phyloP scores from a whole-genome alignment of 768 basidiomycete species.

The Lactifluus rugatus region DNA sequence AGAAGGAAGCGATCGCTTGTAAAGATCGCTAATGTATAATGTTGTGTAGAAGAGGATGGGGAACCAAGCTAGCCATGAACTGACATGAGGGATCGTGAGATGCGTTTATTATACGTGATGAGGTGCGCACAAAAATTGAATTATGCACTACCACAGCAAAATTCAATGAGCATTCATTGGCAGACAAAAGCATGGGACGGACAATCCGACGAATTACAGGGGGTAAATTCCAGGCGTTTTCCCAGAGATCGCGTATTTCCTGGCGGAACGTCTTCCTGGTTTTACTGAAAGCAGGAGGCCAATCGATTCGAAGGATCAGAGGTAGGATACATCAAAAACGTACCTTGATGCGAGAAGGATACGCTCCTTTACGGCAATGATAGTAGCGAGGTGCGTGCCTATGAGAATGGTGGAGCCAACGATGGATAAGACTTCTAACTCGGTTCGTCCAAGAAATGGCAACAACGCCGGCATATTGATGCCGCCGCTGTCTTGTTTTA shows the following conservation, averaged over 20 bases:
- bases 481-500: constrained; percentile 50
- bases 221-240: constrained; percentile 45
- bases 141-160: constrained; percentile 43
- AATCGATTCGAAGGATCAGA: background rate
- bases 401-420: constrained; percentile 63
- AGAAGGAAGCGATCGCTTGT: constrained; percentile 42
- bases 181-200: constrained; percentile 22
- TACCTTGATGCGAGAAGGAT: constrained; percentile 43
- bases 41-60: constrained; percentile 84
- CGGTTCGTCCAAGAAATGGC: constrained; percentile 68
- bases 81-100: constrained; percentile 23
- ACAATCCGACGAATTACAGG: constrained; percentile 37
- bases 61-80: constrained; percentile 87
- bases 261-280: constrained; percentile 28
- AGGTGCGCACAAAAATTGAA: constrained; percentile 61
- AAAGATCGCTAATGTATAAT: constrained; percentile 79
- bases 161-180: background rate
- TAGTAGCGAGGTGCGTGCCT: constrained; percentile 52
- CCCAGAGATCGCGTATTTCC: constrained; percentile 61
- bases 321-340: constrained; percentile 18
- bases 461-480: constrained; percentile 60
- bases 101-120: background rate
- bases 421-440: constrained; percentile 73
- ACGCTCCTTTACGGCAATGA: constrained; percentile 58
- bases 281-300: constrained; percentile 12